Base-by-base conservation (phyloP, 257 asterid genomes). In the Salvia splendens region DNA sequence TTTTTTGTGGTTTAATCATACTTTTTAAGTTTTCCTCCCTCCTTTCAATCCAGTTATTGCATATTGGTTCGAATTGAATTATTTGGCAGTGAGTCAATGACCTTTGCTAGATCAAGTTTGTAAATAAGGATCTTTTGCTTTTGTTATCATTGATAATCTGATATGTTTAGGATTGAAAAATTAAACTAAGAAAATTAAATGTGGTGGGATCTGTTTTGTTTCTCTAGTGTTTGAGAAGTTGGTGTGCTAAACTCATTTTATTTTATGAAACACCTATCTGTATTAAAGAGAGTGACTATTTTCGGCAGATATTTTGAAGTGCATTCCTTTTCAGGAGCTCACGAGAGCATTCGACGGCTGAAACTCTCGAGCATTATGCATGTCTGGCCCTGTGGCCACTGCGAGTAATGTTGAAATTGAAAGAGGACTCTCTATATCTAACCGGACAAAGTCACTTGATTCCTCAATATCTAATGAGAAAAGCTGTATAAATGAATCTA, bases 361-460 rank as follows among this genome's bases (percentile, higher is more conserved):
- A 83, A 62, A 67, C 77, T 70, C 78, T 67, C 64, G 42, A 72
- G 78, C 82, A 75, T 82, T 92, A 71, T 91, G 99, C 95, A 94
- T 94, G 99, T 85, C 99, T 91, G 93, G 84, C 74, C 85, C 80
- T 64, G 89, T 59, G 96, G 85, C 91, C 82, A 78, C 69, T 67
- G 85, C 70, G 65, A 81, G 72, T 67, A 74, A 70, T 61, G 80
- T 75, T 72, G 89, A 78, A 76, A 75, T 75, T 72, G 89, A 78
- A 76, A 75, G 80, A 75, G 81, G 75, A 33, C 77, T 78, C 75
- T 79, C 91, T 65, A 71, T 90, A 67, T 78, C 95, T 6, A 80
- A 76, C 50, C 81, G 92, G 80, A 77, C 89, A 50, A 80, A 60
- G 65, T 91, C 96, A 53, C 78, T 85, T 15, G 89, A 76, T 71